Evolutionary conservation across 2,329 filamentous ascomycete genomes (phyloP).

Genomic region (Grosmannia penicillata): DNA sequence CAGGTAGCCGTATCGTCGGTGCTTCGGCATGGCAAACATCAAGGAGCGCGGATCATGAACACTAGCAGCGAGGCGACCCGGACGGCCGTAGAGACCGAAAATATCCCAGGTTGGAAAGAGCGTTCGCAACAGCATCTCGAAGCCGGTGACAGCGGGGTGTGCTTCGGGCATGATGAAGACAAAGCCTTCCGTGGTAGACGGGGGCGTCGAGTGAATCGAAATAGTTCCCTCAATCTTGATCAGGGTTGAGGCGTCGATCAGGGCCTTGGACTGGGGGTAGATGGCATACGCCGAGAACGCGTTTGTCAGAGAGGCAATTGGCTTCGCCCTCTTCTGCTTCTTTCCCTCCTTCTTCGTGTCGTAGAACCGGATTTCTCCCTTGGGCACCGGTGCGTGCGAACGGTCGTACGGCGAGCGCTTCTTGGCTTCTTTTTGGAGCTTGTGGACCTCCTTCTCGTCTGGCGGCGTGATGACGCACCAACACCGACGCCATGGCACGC

Average conservation of each 20-base stretch:
- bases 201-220: slow-evolving; percentile 67
- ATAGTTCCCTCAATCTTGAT: slow-evolving; percentile 89
- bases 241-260: slow-evolving; percentile 88
- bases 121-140: slow-evolving; percentile 88
- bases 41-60: slow-evolving; percentile 74
- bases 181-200: slow-evolving; percentile 75
- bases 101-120: slow-evolving; percentile 90
- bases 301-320: slow-evolving; percentile 83
- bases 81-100: slow-evolving; percentile 81
- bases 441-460: slow-evolving; percentile 82
- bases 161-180: slow-evolving; percentile 97
- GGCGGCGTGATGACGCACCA: slow-evolving; percentile 93
- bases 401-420: slow-evolving; percentile 73
- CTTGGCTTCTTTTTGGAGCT: slow-evolving; percentile 70
- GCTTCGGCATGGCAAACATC: slow-evolving; percentile 96
- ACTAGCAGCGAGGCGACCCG: slow-evolving; percentile 73
- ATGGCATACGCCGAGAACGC: slow-evolving; percentile 89
- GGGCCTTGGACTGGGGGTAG: slow-evolving; percentile 83
- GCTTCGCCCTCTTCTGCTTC: slow-evolving; percentile 79
- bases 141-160: slow-evolving; percentile 80
- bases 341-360: slow-evolving; percentile 60
- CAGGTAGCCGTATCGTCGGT: slow-evolving; percentile 77
- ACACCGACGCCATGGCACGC: slow-evolving; percentile 88
- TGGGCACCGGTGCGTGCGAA: slow-evolving; percentile 48
- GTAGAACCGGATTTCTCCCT: slow-evolving; percentile 90